Evolutionary conservation across 2,329 filamentous ascomycete species (phyloP), one percentile per base, ranked within the genome.

Genomic region (Massarina eburnea): DNA sequence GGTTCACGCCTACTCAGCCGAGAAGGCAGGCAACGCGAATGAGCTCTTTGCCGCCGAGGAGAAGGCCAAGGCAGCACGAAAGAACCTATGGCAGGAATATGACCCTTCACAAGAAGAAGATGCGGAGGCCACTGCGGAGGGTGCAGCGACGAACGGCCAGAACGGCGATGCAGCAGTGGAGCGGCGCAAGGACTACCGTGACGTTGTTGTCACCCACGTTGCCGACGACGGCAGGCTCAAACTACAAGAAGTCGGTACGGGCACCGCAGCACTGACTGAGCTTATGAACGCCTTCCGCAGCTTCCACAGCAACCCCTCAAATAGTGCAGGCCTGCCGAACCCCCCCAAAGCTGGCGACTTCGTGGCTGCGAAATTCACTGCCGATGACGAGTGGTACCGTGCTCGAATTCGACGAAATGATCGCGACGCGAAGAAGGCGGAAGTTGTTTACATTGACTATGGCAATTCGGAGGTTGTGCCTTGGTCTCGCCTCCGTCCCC

Each of bases 391-490:
- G 58, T 99, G 92, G 92, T 99, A 99, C 76, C 89, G 94, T 51
- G 94, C 89, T 24, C 87, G 86, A 51, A 84, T 99, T 51, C 86
- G 91, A 51, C 85, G 91, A 67, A 96, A 97, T 72, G 94, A 99
- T 74, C 90, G 94, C 51, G 81, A 91, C 8, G 86, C 85, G 62
- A 90, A 80, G 80, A 84, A 88, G 59, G 86, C 91, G 19, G 94
- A 99, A 71, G 86, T 99, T 20, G 76, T 95, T 36, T 99, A 96
- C 73, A 83, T 99, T 52, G 94, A 99, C 76, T 99, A 95, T 71
- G 94, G 94, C 61, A 99, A 99, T 79, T 86, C 83, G 44, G 94
- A 99, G 73, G 86, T 85, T 65, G 79, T 95, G 46, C 82, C 91
- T 0, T 99, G 92, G 91, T 81, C 84, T 19, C 80, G 82, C 56